Conservation (phyloP, 2,329 filamentous ascomycete species). For the Colletotrichum camelliae region DNA sequence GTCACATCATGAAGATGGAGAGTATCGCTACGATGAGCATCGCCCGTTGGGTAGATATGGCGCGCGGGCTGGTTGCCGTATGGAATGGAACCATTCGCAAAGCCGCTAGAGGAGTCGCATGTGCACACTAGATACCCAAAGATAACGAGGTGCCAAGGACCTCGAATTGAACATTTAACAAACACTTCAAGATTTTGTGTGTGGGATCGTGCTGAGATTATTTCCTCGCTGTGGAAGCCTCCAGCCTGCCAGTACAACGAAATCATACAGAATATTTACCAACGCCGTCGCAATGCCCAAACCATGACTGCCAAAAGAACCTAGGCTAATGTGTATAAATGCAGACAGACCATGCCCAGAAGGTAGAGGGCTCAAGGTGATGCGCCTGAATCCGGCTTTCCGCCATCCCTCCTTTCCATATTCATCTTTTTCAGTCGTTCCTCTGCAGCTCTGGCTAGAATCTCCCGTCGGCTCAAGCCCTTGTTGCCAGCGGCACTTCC, state of each 20-base stretch:
- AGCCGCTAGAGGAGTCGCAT: not conserved
- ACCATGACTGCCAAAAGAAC: not conserved
- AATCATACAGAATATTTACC: not conserved
- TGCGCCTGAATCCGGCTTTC: slow-evolving; percentile 17
- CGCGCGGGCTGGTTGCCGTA: not conserved
- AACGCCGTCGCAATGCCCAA: slow-evolving; percentile 17
- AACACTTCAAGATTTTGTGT: not conserved
- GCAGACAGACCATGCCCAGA: not conserved
- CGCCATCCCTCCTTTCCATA: slow-evolving; percentile 28
- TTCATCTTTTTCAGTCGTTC: slow-evolving; percentile 60
- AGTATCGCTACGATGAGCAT: not conserved
- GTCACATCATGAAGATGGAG: slow-evolving; percentile 1
- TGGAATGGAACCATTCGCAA: not conserved
- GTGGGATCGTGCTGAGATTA: not conserved
- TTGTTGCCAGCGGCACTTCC: slow-evolving; percentile 52
- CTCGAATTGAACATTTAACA: not conserved
- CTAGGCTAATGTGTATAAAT: not conserved
- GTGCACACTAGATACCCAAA: not conserved
- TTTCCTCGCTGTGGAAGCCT: not conserved
- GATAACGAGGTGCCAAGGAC: not conserved
- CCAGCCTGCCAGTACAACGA: not conserved
- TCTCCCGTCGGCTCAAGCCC: slow-evolving; percentile 72
- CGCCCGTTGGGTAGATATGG: not conserved
- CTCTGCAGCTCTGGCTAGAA: slow-evolving; percentile 77
- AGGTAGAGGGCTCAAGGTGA: not conserved